Base-by-base conservation (phyloP, 2,329 filamentous ascomycete genomes). In the Diaporthe caulivora region DNA sequence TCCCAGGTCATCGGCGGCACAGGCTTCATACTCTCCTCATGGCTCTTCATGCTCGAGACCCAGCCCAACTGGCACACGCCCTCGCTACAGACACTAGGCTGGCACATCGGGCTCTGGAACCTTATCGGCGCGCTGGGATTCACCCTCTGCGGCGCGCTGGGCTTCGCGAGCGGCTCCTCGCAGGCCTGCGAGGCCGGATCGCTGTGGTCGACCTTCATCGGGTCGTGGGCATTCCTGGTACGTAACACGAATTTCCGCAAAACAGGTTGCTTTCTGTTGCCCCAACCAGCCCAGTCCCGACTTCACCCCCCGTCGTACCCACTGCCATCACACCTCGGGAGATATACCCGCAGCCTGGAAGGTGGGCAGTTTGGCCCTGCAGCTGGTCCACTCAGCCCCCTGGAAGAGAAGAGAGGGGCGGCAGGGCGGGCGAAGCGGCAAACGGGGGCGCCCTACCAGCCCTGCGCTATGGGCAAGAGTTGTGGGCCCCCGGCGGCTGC, bases 71-170 rank as follows among this genome's bases (percentile, higher is more conserved):
- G 92, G 91, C 93, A 89, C 77, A 81, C 84, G 17, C 91, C 92
- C 0, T 89, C 90, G 0, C 84, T 83, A 4, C 78, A 80, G 3
- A 83, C 90, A 0, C 83, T 93, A 1, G 91, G 91, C 4, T 93
- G 91, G 92, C 90, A 93, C 79, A 88, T 93, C 76, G 91, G 90
- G 0, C 80, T 88, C 11, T 93, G 91, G 90, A 93, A 93, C 77
- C 80, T 92, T 2, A 82, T 93, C 26, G 92, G 92, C 1, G 87
- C 88, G 1, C 77, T 92, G 31, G 91, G 91, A 0, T 93, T 92
- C 78, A 92, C 89, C 7, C 82, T 91, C 0, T 90, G 88, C 74
- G 89, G 88, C n/a, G 89, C 86, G 2, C 78, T 91, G 40, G 89
- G 89, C 0, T 89, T 87, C 71, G 88, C 81, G 15, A 80, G 78